phyloP scores from a whole-genome alignment of 305 asterid genomes.

The Fraxinus floribunda region DNA sequence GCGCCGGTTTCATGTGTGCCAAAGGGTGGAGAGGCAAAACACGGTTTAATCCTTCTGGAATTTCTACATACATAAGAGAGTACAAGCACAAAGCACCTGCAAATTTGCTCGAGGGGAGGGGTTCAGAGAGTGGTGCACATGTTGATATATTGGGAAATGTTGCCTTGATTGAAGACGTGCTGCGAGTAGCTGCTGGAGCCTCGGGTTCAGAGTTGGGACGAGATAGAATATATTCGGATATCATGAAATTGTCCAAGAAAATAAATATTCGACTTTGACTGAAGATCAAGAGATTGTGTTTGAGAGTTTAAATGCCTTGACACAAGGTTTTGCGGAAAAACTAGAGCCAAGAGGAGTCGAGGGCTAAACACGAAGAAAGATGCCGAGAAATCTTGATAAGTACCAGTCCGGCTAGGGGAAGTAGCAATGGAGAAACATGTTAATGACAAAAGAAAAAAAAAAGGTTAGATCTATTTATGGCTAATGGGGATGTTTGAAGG shows the following conservation, averaged over 20 bases:
- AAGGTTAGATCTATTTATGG: not conserved
- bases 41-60: slow-evolving; percentile 81
- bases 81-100: slow-evolving; percentile 73
- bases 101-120: slow-evolving; percentile 76
- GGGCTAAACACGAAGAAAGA: not conserved
- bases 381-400: not conserved
- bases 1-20: slow-evolving; percentile 89
- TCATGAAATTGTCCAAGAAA: slow-evolving; percentile 63
- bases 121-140: slow-evolving; percentile 72
- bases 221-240: slow-evolving; percentile 62
- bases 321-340: not conserved
- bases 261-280: slow-evolving; percentile 48
- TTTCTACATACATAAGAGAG: slow-evolving; percentile 58
- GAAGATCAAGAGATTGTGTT: slow-evolving; percentile 17
- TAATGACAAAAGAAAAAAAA: not conserved
- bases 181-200: slow-evolving; percentile 77
- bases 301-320: slow-evolving; percentile 6
- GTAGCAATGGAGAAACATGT: not conserved
- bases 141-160: slow-evolving; percentile 92
- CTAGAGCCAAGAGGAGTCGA: not conserved
- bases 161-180: slow-evolving; percentile 74
- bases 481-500: not conserved
- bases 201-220: slow-evolving; percentile 67
- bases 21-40: slow-evolving; percentile 85
- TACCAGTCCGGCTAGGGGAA: not conserved